Base-by-base conservation (phyloP, 371 early-diverging fungal species). In the Nematocida ausubeli region DNA sequence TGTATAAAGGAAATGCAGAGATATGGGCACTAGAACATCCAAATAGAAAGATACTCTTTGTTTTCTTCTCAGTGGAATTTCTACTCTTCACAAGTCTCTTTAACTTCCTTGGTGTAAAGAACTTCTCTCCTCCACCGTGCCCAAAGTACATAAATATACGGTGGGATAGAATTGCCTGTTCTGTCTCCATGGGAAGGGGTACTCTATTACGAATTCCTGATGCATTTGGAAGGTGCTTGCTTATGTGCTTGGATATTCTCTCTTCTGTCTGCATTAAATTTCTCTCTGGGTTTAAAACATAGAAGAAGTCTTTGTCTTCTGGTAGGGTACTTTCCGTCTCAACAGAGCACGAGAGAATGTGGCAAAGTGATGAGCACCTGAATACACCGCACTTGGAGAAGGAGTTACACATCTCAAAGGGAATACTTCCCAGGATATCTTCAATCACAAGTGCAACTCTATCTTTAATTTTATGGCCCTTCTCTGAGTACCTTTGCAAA, bases 81-180 rank as follows among this genome's bases (percentile, higher is more conserved):
- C 37, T 44, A 22, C 14, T 19, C 6, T 16, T 52, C 5, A 42
- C 9, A 50, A 52, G 7, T n/a, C 40, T 32, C 26, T 32, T 50
- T 7, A 71, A 50, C 2, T 37, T 62, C 44, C 66, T 60, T 2
- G 52, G 44, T 28, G 63, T 58, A 40, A 94, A 85, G 78, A 92
- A 92, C 54, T 90, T 88, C 81, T 92, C 93, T 0, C 93, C 96
- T 6, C 92, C 92, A 47, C 95, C 93, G 85, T 98, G 99, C 1
- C 98, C 99, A 89, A 95, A 93, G 85, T 97, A 94, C 37, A 85
- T 32, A 63, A 83, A 80, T 2, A 81, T 22, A 19, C 82, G 50
- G 35, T 51, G 35, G 2, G 35, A 32, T 3, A 30, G 28, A 22
- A 71, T 71, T 24, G 30, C 44, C 26, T 71, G 42, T 37, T 71